Evolutionary conservation across 352 stramenopile genomes (phyloP).

Genomic region (Achlya hypogyna): DNA sequence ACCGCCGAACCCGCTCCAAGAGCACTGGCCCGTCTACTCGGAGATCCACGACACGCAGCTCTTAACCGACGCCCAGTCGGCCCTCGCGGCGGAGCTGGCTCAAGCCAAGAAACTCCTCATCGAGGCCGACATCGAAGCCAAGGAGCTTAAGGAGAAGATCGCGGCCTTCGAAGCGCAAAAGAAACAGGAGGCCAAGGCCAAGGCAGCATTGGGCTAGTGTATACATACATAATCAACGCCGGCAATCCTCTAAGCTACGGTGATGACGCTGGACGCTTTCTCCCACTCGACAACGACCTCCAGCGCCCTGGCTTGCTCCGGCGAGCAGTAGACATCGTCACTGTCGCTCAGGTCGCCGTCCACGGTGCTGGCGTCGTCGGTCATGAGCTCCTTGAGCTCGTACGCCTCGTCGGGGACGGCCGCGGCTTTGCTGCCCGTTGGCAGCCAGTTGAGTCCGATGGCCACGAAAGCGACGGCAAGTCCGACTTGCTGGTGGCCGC

Average conservation of each 20-base stretch:
- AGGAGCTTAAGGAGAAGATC: conserved; percentile 20
- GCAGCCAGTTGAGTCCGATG: conserved; percentile 66
- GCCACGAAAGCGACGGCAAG: conserved; percentile 53
- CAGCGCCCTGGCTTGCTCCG: neutral
- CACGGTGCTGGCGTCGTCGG: neutral
- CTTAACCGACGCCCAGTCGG: conserved; percentile 73
- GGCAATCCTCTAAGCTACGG: neutral
- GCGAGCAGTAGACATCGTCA: neutral
- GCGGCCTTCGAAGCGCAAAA: conserved; percentile 4
- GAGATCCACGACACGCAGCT: conserved; percentile 84
- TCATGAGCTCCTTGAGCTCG: neutral
- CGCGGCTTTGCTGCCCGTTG: neutral
- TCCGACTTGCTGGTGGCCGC: conserved; percentile 50
- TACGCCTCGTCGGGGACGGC: neutral
- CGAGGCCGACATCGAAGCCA: conserved; percentile 21
- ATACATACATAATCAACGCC: neutral
- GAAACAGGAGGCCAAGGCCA: neutral
- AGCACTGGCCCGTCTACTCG: conserved; percentile 81
- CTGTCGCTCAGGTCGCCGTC: neutral
- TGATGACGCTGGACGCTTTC: neutral
- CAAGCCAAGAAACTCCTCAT: conserved; percentile 63
- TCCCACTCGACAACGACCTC: neutral
- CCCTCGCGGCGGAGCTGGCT: conserved; percentile 61
- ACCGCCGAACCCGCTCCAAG: conserved; percentile 57
- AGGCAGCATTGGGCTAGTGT: neutral